A percentile compares a stretch with the other conserved stretches of the same genome.
Evolutionary conservation across 2,329 filamentous ascomycete species (phyloP).

Genomic region (Paracorniculantispora psalliotae): DNA sequence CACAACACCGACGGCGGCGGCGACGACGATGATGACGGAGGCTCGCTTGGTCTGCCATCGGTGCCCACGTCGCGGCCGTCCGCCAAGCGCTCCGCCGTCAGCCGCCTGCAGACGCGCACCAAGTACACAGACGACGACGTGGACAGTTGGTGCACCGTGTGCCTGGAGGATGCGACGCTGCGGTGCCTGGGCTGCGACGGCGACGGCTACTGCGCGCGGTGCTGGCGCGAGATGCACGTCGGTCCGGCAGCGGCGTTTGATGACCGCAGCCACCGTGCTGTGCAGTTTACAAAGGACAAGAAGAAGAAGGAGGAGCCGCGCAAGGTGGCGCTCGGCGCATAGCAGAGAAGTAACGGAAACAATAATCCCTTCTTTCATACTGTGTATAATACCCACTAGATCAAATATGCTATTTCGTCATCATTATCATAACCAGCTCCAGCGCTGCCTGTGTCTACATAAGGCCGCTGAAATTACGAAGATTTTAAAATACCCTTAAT

Average conservation of each 20-base stretch:
- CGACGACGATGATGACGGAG: slow-evolving; percentile 25
- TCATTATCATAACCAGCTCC: background rate
- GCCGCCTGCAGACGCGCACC: slow-evolving; percentile 33
- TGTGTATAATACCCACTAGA: background rate
- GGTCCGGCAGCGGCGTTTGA: slow-evolving; percentile 65
- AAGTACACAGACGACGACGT: slow-evolving; percentile 65
- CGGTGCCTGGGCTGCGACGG: slow-evolving; percentile 66
- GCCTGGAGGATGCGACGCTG: slow-evolving; percentile 70
- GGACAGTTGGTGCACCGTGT: slow-evolving; percentile 76
- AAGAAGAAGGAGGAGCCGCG: slow-evolving; percentile 27
- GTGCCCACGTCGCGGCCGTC: slow-evolving; percentile 47
- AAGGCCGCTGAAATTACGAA: slow-evolving; percentile 17
- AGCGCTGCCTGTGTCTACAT: background rate
- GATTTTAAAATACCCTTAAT: slow-evolving; percentile 50
- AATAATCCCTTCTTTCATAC: background rate
- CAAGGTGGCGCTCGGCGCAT: slow-evolving; percentile 34
- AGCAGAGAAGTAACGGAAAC: too few relatives aligned
- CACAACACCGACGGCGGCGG: slow-evolving; percentile 13
- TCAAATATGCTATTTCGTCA: background rate
- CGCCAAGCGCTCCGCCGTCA: slow-evolving; percentile 34
- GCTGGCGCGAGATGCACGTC: slow-evolving; percentile 77
- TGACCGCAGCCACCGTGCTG: slow-evolving; percentile 63
- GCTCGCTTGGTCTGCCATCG: slow-evolving; percentile 40
- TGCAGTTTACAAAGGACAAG: slow-evolving; percentile 46
- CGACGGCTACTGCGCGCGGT: slow-evolving; percentile 70